A percentile compares a stretch with the other conserved stretches of the same genome.
phyloP scores from a whole-genome alignment of 2,329 filamentous ascomycete genomes.

The Epichloe scottii region DNA sequence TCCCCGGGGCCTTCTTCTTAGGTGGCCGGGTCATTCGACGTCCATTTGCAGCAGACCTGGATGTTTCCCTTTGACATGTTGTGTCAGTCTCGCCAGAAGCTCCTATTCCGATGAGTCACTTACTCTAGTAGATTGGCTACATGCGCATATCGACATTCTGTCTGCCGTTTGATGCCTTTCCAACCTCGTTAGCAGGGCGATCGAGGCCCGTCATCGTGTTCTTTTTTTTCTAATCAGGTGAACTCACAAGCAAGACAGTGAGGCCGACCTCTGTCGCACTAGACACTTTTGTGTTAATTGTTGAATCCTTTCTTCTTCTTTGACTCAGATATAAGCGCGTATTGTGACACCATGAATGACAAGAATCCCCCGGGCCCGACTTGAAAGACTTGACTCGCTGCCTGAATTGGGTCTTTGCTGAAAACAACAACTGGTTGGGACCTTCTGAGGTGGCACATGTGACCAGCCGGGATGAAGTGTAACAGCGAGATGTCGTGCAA shows the following conservation, averaged over 20 bases:
- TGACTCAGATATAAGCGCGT: no score
- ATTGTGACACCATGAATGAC: not conserved
- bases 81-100: conserved; percentile 5
- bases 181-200: conserved; percentile 16
- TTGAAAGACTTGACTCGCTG: not conserved
- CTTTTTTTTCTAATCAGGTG: not conserved
- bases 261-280: conserved; percentile 66
- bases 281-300: not conserved
- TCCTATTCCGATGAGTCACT: conserved; percentile 17
- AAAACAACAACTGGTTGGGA: not conserved
- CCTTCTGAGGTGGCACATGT: not conserved
- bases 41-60: conserved; percentile 37
- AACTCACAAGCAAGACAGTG: conserved; percentile 51
- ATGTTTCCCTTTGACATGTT: conserved; percentile 37
- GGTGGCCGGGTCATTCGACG: conserved; percentile 45
- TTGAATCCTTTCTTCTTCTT: not conserved
- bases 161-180: conserved; percentile 62
- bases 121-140: conserved; percentile 68
- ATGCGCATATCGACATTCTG: conserved; percentile 61
- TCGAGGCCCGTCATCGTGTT: not conserved
- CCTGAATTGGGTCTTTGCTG: not conserved
- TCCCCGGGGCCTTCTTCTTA: conserved; percentile 35
- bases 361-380: not conserved
- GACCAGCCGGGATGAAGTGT: not conserved
- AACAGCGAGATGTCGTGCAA: conserved; percentile 4